Evolutionary conservation across 805 yeast species (phyloP), one percentile per base, ranked within the genome.

Genomic region (Barnettozyma salicaria): DNA sequence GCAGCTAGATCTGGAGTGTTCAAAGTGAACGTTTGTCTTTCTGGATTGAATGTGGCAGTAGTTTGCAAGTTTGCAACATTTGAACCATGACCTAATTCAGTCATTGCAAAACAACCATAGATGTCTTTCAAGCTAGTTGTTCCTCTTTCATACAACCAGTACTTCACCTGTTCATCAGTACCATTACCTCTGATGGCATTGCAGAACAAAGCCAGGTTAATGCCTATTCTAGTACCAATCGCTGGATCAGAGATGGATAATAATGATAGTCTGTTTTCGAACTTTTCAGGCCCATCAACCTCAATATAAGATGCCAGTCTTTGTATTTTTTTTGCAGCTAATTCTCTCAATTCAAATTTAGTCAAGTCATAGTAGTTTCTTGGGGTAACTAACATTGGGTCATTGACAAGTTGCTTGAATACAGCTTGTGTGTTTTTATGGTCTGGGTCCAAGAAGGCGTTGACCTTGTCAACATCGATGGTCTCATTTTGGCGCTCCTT

Each of bases 51-150:
- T 16, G 82, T 80, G 12, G 97, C 96, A 12, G 88, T 82, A n/a
- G 97, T 89, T 61, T 89, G 95, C 43, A 86, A 68, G 18, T 85
- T 94, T 4, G 96, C 95, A 30, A 89, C 96, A 59, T 89, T 89
- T 10, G 96, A 85, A 19, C 96, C 96, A 58, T 87, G 96, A 7
- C 86, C 95, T 50, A 87, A 59, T 63, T 87, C 96, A 12, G 96
- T 88, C 96, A 87, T 87, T 31, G 82, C 87, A 63, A 87, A 87
- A 61, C 96, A 88, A 19, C 96, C 96, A 53, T 53, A 54, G 16
- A 81, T 67, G 42, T 74, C 82, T 53, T 70, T 76, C 27, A 80
- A 55, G 43, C 62, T 63, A 1, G 67, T 56, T 9, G 87, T 77
- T 47, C 84, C 88, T 52, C 82, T 70, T 49, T 73, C 76, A 41